These are phyloP conservation scores for Metarhizium album DNA, from an alignment of 2,329 filamentous ascomycete species.

Conservation along the genomic window DNA sequence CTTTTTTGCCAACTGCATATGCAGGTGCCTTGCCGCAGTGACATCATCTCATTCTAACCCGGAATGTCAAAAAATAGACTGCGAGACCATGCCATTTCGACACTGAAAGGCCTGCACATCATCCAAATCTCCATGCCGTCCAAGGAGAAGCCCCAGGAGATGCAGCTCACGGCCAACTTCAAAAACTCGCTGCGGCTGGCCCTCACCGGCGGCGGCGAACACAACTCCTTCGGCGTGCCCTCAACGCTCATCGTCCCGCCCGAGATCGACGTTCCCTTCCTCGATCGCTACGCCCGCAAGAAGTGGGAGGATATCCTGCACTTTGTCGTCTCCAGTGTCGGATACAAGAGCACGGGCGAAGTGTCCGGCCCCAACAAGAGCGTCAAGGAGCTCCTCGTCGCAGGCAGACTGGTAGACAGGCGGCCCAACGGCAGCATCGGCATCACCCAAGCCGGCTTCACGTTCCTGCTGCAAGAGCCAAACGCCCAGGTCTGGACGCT, in stretches of 20 bases:
- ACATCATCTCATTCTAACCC: no score
- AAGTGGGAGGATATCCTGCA: constrained; percentile 97
- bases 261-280: constrained; percentile 56
- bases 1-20: no score
- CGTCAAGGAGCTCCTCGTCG: constrained; percentile 74
- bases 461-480: constrained; percentile 86
- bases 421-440: constrained; percentile 53
- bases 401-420: constrained; percentile 68
- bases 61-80: constrained; percentile 40
- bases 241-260: constrained; percentile 52
- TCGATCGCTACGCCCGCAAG: constrained; percentile 75
- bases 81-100: constrained; percentile 72
- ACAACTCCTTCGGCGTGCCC: constrained; percentile 85
- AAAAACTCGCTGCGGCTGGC: constrained; percentile 73
- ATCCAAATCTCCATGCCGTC: constrained; percentile 52
- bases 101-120: constrained; percentile 80
- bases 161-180: constrained; percentile 74
- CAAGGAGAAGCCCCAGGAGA: constrained; percentile 55
- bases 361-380: constrained; percentile 53
- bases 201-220: constrained; percentile 74
- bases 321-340: constrained; percentile 78
- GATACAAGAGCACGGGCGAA: constrained; percentile 36
- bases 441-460: constrained; percentile 90
- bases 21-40: no score
- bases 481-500: constrained; percentile 97